phyloP scores from a whole-genome alignment of 2,329 filamentous ascomycete species.

The Ascochyta fabae region DNA sequence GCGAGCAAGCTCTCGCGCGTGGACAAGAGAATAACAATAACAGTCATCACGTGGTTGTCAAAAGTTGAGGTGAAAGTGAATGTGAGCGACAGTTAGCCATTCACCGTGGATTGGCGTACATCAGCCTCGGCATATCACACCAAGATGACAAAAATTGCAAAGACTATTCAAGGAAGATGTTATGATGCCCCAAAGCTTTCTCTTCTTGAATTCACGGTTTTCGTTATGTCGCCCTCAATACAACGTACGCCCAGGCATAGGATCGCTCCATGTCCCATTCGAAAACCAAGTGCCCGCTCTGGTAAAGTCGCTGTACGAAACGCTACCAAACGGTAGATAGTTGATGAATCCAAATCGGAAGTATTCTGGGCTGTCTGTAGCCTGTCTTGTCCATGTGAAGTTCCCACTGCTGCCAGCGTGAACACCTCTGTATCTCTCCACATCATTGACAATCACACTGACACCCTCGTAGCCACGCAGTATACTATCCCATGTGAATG shows the following conservation, averaged over 20 bases:
- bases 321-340: slow-evolving; percentile 37
- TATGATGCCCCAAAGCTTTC: not conserved
- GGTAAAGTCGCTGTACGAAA: slow-evolving; percentile 45
- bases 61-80: slow-evolving; percentile 14
- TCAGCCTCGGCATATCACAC: not conserved
- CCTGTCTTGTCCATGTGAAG: slow-evolving; percentile 66
- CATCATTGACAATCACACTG: slow-evolving; percentile 83
- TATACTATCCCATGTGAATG: slow-evolving; percentile 53
- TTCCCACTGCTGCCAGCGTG: slow-evolving; percentile 63
- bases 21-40: not conserved
- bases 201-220: not conserved
- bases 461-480: slow-evolving; percentile 71
- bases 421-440: slow-evolving; percentile 70
- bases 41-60: not conserved
- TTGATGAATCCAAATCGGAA: slow-evolving; percentile 47
- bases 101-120: not conserved
- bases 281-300: slow-evolving; percentile 40
- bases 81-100: not conserved
- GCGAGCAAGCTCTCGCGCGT: not conserved
- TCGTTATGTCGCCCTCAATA: not conserved
- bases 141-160: not conserved
- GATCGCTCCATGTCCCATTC: slow-evolving; percentile 40
- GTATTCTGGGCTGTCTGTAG: slow-evolving; percentile 34
- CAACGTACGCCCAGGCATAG: slow-evolving; percentile 10
- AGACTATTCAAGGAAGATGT: not conserved